Percentiles rank a stretch among this genome's conserved stretches.
Conservation (phyloP, 257 asterid species). For the Vinca minor region DNA sequence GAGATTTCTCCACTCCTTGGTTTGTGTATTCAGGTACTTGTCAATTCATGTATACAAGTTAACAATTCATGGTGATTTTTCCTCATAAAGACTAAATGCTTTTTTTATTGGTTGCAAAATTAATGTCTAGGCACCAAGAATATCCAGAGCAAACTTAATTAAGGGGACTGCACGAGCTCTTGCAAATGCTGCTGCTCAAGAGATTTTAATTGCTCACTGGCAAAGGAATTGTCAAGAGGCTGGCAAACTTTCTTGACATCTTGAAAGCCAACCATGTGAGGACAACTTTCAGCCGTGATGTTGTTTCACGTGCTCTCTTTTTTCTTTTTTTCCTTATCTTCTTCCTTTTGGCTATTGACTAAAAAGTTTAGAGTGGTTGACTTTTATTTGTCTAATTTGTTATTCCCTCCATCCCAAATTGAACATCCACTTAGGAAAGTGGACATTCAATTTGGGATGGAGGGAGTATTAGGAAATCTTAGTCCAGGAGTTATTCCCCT, state of each 20-base stretch:
- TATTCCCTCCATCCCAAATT: no score
- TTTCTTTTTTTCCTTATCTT: not conserved
- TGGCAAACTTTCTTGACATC: slow-evolving; percentile 49
- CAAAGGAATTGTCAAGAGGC: slow-evolving; percentile 86
- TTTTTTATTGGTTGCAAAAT: not conserved
- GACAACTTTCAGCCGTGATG: slow-evolving; percentile 4
- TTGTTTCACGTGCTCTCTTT: not conserved
- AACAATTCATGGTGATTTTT: not conserved
- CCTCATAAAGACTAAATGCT: not conserved
- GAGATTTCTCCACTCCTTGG: slow-evolving; percentile 87
- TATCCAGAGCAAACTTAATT: slow-evolving; percentile 70
- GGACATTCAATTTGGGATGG: no score
- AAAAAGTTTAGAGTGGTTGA: not conserved
- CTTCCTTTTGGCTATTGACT: not conserved
- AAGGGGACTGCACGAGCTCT: slow-evolving; percentile 84
- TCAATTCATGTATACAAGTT: not conserved
- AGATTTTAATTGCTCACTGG: slow-evolving; percentile 91
- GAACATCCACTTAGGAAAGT: no score
- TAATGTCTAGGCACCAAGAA: slow-evolving; percentile 78
- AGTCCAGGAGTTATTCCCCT: not conserved
- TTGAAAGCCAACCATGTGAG: slow-evolving; percentile 73
- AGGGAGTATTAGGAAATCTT: not conserved
- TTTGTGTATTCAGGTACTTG: slow-evolving; percentile 81
- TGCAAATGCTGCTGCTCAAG: slow-evolving; percentile 92
- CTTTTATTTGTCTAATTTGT: not conserved